Percentiles rank a stretch among this genome's conserved stretches.
phyloP scores from a whole-genome alignment of 2,329 filamentous ascomycete species.

The Leptographium wingfieldii region DNA sequence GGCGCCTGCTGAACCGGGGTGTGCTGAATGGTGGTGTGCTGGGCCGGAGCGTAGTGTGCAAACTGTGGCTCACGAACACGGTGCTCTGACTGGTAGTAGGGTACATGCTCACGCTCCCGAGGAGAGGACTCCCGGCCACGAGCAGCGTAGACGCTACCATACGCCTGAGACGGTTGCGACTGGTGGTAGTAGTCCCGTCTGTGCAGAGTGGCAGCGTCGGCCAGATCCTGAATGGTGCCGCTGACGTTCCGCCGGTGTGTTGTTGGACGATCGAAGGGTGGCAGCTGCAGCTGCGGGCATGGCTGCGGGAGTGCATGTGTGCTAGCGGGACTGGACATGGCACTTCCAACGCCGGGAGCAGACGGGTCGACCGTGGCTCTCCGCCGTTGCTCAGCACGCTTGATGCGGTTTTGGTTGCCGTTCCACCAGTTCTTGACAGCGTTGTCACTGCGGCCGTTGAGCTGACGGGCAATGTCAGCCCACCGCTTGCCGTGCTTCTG shows the following conservation, averaged over 20 bases:
- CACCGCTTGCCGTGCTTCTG: slow-evolving; percentile 70
- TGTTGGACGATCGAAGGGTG: slow-evolving; percentile 5
- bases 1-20: neutral
- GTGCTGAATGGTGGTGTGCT: neutral
- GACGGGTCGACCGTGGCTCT: neutral
- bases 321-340: slow-evolving; percentile 1
- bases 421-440: slow-evolving; percentile 99
- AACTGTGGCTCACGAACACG: neutral
- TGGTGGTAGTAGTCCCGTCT: neutral
- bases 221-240: slow-evolving; percentile 1
- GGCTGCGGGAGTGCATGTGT: neutral
- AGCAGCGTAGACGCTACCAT: neutral
- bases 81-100: slow-evolving; percentile 1
- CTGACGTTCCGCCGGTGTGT: neutral
- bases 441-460: slow-evolving; percentile 83
- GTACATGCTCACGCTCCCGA: neutral
- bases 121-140: neutral
- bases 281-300: neutral
- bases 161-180: neutral
- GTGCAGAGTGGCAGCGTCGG: neutral
- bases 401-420: slow-evolving; percentile 73
- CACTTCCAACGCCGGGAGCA: neutral
- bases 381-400: slow-evolving; percentile 31
- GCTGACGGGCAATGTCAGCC: slow-evolving; percentile 78
- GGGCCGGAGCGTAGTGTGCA: neutral